Evolutionary conservation across 805 yeast species (phyloP).

Genomic region (Starmera dryadoides): DNA sequence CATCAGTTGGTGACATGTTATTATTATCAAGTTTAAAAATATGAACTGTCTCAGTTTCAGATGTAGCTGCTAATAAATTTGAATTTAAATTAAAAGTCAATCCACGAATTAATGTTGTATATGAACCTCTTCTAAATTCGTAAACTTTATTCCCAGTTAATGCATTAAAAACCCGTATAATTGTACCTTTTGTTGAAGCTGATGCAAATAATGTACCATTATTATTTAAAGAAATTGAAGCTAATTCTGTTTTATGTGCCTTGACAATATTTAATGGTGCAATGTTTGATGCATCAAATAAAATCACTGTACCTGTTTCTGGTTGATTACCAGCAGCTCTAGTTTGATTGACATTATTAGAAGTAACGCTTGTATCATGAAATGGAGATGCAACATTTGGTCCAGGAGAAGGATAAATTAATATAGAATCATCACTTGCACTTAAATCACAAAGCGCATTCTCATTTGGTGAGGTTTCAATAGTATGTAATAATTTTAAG

Average conservation of each 20-base stretch:
- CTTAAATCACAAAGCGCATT: conserved; percentile 23
- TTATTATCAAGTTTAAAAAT: conserved; percentile 38
- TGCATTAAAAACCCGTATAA: conserved; percentile 73
- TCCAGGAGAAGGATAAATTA: conserved; percentile 49
- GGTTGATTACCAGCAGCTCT: conserved; percentile 1
- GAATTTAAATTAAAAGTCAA: conserved; percentile 45
- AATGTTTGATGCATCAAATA: conserved; percentile 69
- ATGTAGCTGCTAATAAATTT: conserved; percentile 45
- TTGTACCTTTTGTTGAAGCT: conserved; percentile 85
- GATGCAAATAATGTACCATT: conserved; percentile 84
- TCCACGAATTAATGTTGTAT: conserved; percentile 47
- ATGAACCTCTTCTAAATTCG: conserved; percentile 80
- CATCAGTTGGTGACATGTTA: too few relatives aligned
- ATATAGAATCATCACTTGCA: conserved; percentile 38
- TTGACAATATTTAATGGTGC: conserved; percentile 76
- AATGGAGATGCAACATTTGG: conserved; percentile 17
- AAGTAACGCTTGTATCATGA: conserved; percentile 1
- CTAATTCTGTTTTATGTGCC: conserved; percentile 78
- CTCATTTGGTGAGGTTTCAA: conserved; percentile 48
- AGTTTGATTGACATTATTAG: neutral
- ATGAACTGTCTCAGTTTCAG: conserved; percentile 61
- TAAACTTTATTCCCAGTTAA: conserved; percentile 44
- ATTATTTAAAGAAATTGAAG: conserved; percentile 57
- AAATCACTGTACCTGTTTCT: conserved; percentile 37
- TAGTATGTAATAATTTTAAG: conserved; percentile 71